Evolutionary conservation across 2,329 filamentous ascomycete genomes (phyloP), one percentile per base, ranked within the genome.

Genomic region (Leptographium procerum): DNA sequence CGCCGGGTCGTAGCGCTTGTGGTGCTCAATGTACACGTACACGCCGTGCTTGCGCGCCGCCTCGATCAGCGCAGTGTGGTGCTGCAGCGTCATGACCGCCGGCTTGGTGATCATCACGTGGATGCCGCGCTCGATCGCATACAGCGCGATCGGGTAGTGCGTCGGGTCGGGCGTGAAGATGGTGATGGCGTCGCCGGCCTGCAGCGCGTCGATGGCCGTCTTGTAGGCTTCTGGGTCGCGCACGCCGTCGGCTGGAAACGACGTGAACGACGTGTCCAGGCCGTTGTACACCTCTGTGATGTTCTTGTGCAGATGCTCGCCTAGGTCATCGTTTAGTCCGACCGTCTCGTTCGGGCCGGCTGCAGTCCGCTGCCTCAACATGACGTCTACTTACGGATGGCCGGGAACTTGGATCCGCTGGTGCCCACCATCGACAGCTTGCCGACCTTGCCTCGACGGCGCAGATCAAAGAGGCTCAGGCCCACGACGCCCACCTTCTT

Each of bases 401-500:
- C 90, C 56, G 91, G 90, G 72, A 90, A 96, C 74, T 96, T 96
- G 68, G 80, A 82, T 63, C 91, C 92, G 61, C 89, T 91, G 58
- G 89, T 89, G 58, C 91, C 92, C 26, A 89, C 91, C 91, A 96
- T 96, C 67, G 84, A 84, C 67, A 96, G 77, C 61, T 88, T 84
- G 65, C 83, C 86, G 28, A 96, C 91, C 74, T 96, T 96, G 65
- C 91, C 91, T 70, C 91, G 81, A 62, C 91, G 82, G 61, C 91
- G 85, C 64, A 96, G 79, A 71, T 96, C 91, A 71, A 96, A 95
- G 64, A 96, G 78, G 28, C 89, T 92, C 70, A 96, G 76, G 47
- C 89, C 91, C 22, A 96, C 91, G 11, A 96, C 92, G 60, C 92
- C 91, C 55, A 96, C 88, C 73, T 96, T 96, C 77, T 96, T 96